Evolutionary conservation across 192 early-diverging fungal species (phyloP).

Genomic region (Dissophora ornata): DNA sequence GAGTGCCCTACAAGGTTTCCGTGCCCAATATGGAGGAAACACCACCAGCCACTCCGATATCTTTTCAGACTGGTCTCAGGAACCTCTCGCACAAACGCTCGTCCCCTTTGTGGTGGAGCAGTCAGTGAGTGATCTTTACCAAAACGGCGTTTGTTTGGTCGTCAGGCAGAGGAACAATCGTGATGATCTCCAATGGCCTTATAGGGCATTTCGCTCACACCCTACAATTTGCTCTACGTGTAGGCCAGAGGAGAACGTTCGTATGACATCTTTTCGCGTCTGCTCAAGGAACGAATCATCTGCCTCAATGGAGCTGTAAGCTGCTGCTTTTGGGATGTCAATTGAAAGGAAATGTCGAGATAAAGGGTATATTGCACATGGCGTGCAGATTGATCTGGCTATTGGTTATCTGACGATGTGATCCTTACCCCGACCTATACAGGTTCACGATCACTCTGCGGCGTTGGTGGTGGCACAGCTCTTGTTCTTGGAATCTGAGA

Average conservation of each 20-base stretch:
- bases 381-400: no score
- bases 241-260: constrained; percentile 89
- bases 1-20: constrained; percentile 1
- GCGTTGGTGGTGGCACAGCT: constrained; percentile 95
- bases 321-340: no score
- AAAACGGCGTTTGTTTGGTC: no score
- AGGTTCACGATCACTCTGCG: constrained; percentile 85
- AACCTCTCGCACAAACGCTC: constrained; percentile 54
- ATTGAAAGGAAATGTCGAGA: no score
- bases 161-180: no score
- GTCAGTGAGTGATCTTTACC: constrained; percentile 63
- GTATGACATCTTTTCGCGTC: constrained; percentile 97
- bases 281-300: constrained; percentile 96
- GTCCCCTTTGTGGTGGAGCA: constrained; percentile 76
- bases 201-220: neutral
- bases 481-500: constrained; percentile 94
- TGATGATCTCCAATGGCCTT: no score
- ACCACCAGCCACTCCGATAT: constrained; percentile 7
- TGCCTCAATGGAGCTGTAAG: constrained; percentile 85
- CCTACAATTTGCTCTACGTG: neutral
- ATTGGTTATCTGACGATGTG: no score
- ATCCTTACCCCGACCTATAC: no score
- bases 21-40: constrained; percentile 7
- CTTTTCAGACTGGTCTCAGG: constrained; percentile 42
- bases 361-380: no score